phyloP scores from a whole-genome alignment of 805 yeast species.

The Candida anglica region DNA sequence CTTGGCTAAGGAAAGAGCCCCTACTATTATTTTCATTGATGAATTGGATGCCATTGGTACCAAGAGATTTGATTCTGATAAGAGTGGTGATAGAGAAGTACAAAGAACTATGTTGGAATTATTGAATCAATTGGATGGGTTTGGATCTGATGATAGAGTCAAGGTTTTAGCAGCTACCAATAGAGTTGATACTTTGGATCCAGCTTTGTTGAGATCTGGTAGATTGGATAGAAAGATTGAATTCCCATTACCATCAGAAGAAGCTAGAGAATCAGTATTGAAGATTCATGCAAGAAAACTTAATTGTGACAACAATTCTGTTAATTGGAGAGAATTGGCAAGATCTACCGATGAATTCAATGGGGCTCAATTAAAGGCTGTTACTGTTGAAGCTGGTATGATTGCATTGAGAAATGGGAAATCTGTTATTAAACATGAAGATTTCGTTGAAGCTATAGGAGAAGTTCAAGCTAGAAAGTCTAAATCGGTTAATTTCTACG shows the following conservation, averaged over 20 bases:
- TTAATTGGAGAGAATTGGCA: conserved; percentile 98
- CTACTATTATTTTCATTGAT: conserved; percentile 43
- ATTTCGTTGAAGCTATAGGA: conserved; percentile 95
- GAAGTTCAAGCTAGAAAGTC: conserved; percentile 98
- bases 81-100: conserved; percentile 44
- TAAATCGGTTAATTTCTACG: conserved; percentile 93
- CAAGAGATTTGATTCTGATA: conserved; percentile 42
- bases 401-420: conserved; percentile 96
- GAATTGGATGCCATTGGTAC: conserved; percentile 47
- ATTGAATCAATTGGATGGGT: conserved; percentile 72
- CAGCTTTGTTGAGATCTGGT: conserved; percentile 97
- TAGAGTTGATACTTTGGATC: conserved; percentile 96
- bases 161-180: conserved; percentile 98
- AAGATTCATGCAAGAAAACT: conserved; percentile 97
- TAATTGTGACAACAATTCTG: conserved; percentile 79
- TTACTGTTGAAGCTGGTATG: conserved; percentile 99
- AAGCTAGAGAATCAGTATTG: conserved; percentile 92
- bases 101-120: conserved; percentile 49
- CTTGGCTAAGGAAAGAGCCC: conserved; percentile 44
- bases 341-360: conserved; percentile 97
- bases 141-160: conserved; percentile 94
- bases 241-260: conserved; percentile 96
- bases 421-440: conserved; percentile 89
- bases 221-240: conserved; percentile 97
- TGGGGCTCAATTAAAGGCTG: conserved; percentile 98